Evolutionary conservation across 768 basidiomycete genomes (phyloP), one percentile per base, ranked within the genome.

Genomic region (Mrakia hoshinonis): DNA sequence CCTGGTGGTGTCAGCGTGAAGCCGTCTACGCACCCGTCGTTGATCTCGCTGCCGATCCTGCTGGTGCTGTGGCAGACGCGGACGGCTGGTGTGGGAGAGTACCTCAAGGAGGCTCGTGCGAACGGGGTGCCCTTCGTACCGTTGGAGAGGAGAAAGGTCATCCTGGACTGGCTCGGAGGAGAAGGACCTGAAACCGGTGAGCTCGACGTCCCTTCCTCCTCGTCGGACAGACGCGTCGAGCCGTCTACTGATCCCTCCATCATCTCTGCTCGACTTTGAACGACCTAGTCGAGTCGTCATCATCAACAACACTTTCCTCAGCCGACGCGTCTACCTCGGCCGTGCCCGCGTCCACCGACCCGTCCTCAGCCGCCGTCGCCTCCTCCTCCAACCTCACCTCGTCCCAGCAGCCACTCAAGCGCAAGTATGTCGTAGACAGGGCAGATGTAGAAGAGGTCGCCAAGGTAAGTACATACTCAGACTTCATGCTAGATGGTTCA

Each of bases 111-210:
- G 46, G 65, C 65, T 22, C 54, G 70, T 18, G 70, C 70, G 4
- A 72, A 72, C n/a, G 70, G 70, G 22, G 70, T 72, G 0, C 55
- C 51, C 6, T 67, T 72, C 64, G 66, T 72, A 3, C 70, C 70
- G 55, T 36, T 51, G 4, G 70, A 72, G 64, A 67, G 54, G 58
- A 58, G 70, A 26, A 65, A 65, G 65, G 51, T 64, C 15, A 65
- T 67, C 10, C 38, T 67, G 22, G 70, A 72, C 18, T 72, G 70
- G 70, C 55, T 72, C 18, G 54, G 43, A n/a, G 70, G 70, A 9
- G 63, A 67, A 24, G 70, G 70, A 9, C 39, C 63, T 9, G 70
- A 72, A 34, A 15, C 51, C 31, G 67, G 70, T 72, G 51, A 61
- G 70, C 52, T 51, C 34, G 46, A 29, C 58, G 36, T 61, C 58